These are phyloP conservation scores for Pleurotus pulmonarius DNA, from an alignment of 768 basidiomycete genomes.

Conservation along the genomic window DNA sequence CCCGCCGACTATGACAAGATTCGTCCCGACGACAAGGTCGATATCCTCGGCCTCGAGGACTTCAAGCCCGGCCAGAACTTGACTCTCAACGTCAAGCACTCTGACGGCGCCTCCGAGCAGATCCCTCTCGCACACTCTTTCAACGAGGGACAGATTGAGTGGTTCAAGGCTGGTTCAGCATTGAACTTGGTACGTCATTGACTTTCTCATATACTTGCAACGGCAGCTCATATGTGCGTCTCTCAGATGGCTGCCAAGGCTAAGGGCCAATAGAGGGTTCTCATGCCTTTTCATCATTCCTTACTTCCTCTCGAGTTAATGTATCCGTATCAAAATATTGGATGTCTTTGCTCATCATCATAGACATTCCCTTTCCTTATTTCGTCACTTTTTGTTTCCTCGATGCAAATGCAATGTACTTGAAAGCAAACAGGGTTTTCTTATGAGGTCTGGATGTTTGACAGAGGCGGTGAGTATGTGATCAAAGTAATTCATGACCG, in stretches of 20 bases:
- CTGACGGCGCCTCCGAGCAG: slow-evolving; percentile 74
- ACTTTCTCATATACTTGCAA: neutral
- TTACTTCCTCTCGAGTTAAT: neutral
- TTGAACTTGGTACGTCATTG: slow-evolving; percentile 69
- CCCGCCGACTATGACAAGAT: slow-evolving; percentile 94
- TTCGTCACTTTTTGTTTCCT: neutral
- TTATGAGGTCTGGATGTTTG: too few relatives aligned
- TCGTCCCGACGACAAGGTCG: slow-evolving; percentile 81
- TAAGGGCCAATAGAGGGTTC: slow-evolving; percentile 3
- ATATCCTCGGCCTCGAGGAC: slow-evolving; percentile 82
- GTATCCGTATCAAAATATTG: slow-evolving; percentile 5
- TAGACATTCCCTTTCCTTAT: neutral
- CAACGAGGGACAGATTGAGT: slow-evolving; percentile 95
- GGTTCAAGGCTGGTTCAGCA: slow-evolving; percentile 98
- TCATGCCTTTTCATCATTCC: neutral
- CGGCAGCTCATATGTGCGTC: neutral
- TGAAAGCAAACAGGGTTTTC: too few relatives aligned
- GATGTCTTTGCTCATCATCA: neutral
- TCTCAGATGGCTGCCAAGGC: slow-evolving; percentile 12
- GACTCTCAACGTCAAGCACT: slow-evolving; percentile 77
- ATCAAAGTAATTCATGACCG: too few relatives aligned
- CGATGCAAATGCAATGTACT: neutral
- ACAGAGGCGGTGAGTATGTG: too few relatives aligned
- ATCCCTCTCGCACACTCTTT: slow-evolving; percentile 87
- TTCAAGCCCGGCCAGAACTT: slow-evolving; percentile 94